These are phyloP conservation scores for Isoetes engelmannii DNA, from an alignment of 83 land plant species.

Conservation along the genomic window DNA sequence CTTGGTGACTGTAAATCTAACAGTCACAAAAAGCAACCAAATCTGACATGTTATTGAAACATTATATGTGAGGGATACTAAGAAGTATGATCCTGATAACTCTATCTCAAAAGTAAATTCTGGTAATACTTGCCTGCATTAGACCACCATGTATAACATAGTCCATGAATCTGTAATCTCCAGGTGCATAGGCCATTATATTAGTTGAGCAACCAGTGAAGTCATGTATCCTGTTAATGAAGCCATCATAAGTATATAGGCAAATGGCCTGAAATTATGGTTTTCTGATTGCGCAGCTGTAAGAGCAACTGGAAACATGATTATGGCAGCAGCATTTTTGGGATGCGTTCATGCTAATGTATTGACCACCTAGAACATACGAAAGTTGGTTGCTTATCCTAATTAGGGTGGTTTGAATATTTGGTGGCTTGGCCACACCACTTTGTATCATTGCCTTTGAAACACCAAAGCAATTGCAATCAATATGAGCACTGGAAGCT, in stretches of 20 bases:
- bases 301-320: conserved; percentile 42
- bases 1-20: conserved; percentile 27
- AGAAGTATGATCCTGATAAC: background rate
- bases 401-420: background rate
- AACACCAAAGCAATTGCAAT: conserved; percentile 37
- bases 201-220: conserved; percentile 40
- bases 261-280: conserved; percentile 38
- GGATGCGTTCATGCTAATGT: no score
- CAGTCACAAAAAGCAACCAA: conserved; percentile 26
- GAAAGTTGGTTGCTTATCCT: background rate
- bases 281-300: conserved; percentile 27
- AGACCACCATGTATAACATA: conserved; percentile 39
- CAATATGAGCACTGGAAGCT: conserved; percentile 37
- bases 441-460: conserved; percentile 40
- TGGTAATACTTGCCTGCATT: conserved; percentile 17
- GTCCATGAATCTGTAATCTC: conserved; percentile 33
- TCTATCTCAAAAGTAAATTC: background rate
- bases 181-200: conserved; percentile 33
- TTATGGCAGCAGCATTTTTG: conserved; percentile 37
- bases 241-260: conserved; percentile 43
- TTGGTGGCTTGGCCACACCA: conserved; percentile 24
- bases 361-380: background rate
- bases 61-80: background rate
- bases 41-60: conserved; percentile 8
- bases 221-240: conserved; percentile 38